Percentiles rank a stretch among this genome's conserved stretches.
Evolutionary conservation across 345 rosid genomes (phyloP).

Genomic region (Gossypium longicalyx): DNA sequence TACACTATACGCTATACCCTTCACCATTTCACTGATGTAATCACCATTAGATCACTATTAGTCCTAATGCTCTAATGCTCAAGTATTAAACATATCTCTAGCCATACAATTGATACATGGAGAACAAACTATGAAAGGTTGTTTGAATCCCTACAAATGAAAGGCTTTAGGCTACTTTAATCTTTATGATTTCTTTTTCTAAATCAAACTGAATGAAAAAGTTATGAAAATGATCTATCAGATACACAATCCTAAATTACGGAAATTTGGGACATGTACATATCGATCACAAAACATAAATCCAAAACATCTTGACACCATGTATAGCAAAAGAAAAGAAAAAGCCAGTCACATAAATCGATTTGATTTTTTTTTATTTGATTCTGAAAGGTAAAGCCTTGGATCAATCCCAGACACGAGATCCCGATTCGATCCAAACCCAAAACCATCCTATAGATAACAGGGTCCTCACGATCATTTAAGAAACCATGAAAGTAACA

Average conservation of each 20-base stretch:
- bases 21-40: not conserved
- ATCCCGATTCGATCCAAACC: constrained; percentile 18
- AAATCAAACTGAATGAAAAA: not conserved
- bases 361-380: constrained; percentile 3
- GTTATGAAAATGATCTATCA: not conserved
- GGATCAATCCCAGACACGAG: constrained; percentile 23
- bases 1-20: not conserved
- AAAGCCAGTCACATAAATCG: constrained; percentile 21
- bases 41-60: not conserved
- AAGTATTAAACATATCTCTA: not conserved
- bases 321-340: not conserved
- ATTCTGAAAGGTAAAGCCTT: constrained; percentile 10
- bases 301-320: not conserved
- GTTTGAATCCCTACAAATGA: not conserved
- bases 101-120: not conserved
- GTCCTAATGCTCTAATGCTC: not conserved
- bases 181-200: not conserved
- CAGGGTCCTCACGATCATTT: constrained; percentile 13
- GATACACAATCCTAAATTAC: not conserved
- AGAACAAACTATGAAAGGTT: not conserved
- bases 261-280: not conserved
- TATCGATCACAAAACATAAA: not conserved
- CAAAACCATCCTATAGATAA: not conserved
- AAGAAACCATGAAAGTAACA: not conserved
- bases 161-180: not conserved